Base-by-base conservation (phyloP, 257 asterid genomes). In the Fraxinus americana region DNA sequence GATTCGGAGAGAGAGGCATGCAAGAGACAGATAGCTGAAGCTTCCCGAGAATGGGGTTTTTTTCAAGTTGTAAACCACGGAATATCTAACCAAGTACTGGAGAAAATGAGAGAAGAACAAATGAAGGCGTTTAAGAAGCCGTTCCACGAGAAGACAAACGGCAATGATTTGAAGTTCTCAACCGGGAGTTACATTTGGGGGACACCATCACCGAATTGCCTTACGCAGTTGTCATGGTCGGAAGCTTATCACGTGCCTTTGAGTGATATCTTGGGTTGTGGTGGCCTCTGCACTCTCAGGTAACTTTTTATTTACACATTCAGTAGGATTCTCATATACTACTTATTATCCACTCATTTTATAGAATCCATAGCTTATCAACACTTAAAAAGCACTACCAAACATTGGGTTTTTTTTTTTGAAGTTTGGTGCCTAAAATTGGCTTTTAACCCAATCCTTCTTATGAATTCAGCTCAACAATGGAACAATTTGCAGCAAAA, bases 61-160 rank as follows among this genome's bases (percentile, higher is more conserved):
- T 94, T 94, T 74, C 97, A 92, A 81, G 96, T 90, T 2, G 66
- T 89, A 35, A 94, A 94, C 86, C 98, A 94, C 4, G 98, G 98
- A 29, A 86, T 92, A 61, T 79, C 96, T 1, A 45, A 63, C 0
- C 89, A 86, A 7, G 73, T 92, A 27, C 23, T 92, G 43, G 93
- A 80, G 73, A 77, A 36, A 30, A 87, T 92, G 98, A 91, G 91
- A 61, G 70, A 16, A 0, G 92, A 94, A 67, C 97, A 94, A 52
- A 83, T 88, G 79, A 86, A 85, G 85, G 76, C 87, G 68, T 82
- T 94, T 77, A 82, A 73, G 82, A 92, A 81, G 81, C 91, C 98
- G 0, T 92, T 92, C 23, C 39, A 67, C 1, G 89, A 91, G 77
- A 94, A 92, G 83, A 72, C 32, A 35, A 79, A 78, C 35, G 85